Conservation (phyloP, 371 early-diverging fungal genomes). For the Lichtheimia hyalospora region DNA sequence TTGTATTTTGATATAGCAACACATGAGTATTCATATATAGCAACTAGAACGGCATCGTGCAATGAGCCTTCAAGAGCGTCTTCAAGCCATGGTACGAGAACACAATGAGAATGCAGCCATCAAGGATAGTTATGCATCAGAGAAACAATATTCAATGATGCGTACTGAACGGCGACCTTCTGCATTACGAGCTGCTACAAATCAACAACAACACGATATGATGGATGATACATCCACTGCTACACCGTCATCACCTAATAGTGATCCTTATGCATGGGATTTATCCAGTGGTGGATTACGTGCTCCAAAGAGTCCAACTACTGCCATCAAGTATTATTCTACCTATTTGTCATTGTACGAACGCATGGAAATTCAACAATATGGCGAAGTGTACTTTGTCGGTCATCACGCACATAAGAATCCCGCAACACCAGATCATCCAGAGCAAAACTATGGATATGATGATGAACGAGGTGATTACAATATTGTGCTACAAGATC, state of each 20-base stretch:
- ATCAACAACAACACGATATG: conserved; percentile 7
- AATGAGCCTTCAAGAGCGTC: conserved; percentile 31
- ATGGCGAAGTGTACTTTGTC: conserved; percentile 73
- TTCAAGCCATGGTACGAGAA: conserved; percentile 35
- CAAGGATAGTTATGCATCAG: conserved; percentile 15
- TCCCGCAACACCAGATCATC: conserved; percentile 41
- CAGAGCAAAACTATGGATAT: conserved; percentile 68
- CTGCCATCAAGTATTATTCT: conserved; percentile 47
- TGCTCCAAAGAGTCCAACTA: conserved; percentile 34
- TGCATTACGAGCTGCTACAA: no score
- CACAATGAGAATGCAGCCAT: conserved; percentile 16
- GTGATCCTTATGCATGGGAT: conserved; percentile 28
- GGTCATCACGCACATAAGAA: conserved; percentile 61
- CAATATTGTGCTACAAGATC: conserved; percentile 79
- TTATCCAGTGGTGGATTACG: conserved; percentile 18
- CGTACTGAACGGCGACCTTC: conserved; percentile 16
- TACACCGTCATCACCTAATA: conserved; percentile 7
- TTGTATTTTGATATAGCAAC: not conserved
- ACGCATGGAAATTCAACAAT: conserved; percentile 74
- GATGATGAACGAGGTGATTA: conserved; percentile 95
- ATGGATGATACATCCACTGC: not conserved
- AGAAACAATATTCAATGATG: conserved; percentile 10
- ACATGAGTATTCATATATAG: no score
- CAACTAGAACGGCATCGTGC: conserved; percentile 19
- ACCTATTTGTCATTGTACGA: conserved; percentile 69